Conservation (phyloP, 768 basidiomycete species). For the Calvatia gigantea region DNA sequence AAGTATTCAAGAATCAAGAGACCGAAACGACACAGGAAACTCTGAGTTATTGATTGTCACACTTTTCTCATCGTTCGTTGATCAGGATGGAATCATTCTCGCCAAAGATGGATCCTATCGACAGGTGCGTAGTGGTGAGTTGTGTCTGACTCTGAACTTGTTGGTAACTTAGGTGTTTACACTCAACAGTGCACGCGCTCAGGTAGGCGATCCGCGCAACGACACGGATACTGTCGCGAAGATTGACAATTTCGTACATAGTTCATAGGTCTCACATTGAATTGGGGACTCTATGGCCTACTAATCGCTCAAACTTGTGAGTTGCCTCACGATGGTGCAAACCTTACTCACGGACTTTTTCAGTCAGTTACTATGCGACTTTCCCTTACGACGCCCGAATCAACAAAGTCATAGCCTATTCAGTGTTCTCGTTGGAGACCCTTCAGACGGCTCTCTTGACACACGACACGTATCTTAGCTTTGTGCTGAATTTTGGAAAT, state of each 20-base stretch:
- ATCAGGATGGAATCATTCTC: constrained; percentile 4
- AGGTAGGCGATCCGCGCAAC: neutral
- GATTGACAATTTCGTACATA: neutral
- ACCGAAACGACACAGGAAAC: too few species aligned
- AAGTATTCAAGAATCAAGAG: too few species aligned
- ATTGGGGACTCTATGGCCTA: constrained; percentile 5
- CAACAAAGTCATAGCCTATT: neutral
- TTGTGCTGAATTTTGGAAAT: constrained; percentile 5
- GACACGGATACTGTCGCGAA: neutral
- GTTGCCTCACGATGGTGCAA: neutral
- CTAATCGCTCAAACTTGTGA: constrained; percentile 1
- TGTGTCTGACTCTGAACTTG: too few species aligned
- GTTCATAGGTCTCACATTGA: constrained; percentile 4
- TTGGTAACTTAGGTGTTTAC: neutral
- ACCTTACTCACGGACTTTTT: neutral
- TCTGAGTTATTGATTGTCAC: too few species aligned
- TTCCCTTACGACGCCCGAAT: neutral
- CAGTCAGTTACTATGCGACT: neutral
- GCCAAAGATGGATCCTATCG: neutral
- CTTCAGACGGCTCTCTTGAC: neutral
- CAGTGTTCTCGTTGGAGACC: neutral
- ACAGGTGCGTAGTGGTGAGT: neutral
- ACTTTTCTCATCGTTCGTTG: too few species aligned
- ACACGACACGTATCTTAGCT: neutral
- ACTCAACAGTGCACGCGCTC: neutral